Percentiles rank a stretch among this genome's conserved stretches.
Evolutionary conservation across 2,329 filamentous ascomycete genomes (phyloP).

Genomic region (Ophiostoma triangulosporum): DNA sequence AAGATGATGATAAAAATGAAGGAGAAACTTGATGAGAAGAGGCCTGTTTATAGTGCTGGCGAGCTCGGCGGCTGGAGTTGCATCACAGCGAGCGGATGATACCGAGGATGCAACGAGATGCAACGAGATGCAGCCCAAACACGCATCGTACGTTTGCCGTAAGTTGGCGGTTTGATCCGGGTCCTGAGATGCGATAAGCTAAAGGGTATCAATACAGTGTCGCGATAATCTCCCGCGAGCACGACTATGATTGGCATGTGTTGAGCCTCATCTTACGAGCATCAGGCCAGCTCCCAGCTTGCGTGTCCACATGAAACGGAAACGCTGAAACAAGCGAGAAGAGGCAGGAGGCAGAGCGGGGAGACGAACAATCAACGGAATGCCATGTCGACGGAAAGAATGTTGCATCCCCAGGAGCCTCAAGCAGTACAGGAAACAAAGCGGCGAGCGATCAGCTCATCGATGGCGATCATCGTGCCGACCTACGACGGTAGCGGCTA

Average conservation of each 20-base stretch:
- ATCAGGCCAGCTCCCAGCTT: conserved; percentile 6
- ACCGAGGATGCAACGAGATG: not conserved
- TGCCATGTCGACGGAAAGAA: no score
- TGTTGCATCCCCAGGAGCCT: not conserved
- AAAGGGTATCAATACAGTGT: not conserved
- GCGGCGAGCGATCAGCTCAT: conserved; percentile 9
- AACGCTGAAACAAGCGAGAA: not conserved
- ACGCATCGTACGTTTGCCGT: conserved; percentile 12
- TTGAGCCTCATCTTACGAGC: conserved; percentile 4
- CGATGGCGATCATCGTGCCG: conserved; percentile 8
- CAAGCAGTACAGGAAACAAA: not conserved
- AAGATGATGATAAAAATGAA: not conserved
- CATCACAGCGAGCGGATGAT: not conserved
- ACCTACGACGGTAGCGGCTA: conserved; percentile 4
- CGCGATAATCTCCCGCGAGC: not conserved
- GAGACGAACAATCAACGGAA: no score
- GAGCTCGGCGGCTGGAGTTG: not conserved
- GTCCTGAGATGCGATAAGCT: no score
- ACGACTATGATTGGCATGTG: not conserved
- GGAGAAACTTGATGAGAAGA: not conserved
- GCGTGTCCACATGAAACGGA: conserved; percentile 5
- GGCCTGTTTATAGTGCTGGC: not conserved
- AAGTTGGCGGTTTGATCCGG: not conserved
- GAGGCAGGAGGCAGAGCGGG: no score
- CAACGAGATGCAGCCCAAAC: conserved; percentile 1